Evolutionary conservation across 371 early-diverging fungal genomes (phyloP).

Genomic region (Syncephalastrum contaminatum): DNA sequence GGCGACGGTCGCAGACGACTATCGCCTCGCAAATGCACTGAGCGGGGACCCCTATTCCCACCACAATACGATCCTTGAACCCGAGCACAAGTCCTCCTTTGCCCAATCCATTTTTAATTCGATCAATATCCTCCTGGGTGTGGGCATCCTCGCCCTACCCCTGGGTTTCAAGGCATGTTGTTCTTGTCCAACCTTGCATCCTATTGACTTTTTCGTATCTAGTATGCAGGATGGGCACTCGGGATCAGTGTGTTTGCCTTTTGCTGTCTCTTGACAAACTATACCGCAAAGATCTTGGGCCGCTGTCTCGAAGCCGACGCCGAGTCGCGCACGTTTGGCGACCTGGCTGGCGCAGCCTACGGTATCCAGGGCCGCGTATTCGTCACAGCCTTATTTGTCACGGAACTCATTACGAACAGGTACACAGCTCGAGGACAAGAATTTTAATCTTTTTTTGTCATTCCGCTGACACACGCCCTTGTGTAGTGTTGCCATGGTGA

Average conservation of each 20-base stretch:
- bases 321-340: conserved; percentile 60
- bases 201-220: conserved; percentile 5
- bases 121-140: conserved; percentile 66
- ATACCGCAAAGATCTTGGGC: conserved; percentile 66
- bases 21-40: conserved; percentile 12
- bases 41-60: conserved; percentile 1
- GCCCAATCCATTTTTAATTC: conserved; percentile 57
- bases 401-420: conserved; percentile 67
- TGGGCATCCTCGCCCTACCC: conserved; percentile 60
- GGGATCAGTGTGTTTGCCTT: conserved; percentile 57
- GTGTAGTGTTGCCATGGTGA: conserved; percentile 36
- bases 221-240: conserved; percentile 63
- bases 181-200: background rate
- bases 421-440: conserved; percentile 10
- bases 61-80: conserved; percentile 1
- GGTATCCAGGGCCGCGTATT: conserved; percentile 56
- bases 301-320: conserved; percentile 56
- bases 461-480: background rate
- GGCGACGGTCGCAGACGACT: conserved; percentile 39
- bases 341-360: conserved; percentile 69
- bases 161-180: conserved; percentile 57
- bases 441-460: conserved; percentile 1
- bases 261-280: conserved; percentile 56
- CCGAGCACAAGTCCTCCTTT: conserved; percentile 36
- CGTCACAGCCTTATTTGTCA: conserved; percentile 55